These are phyloP conservation scores for Picea sitchensis DNA, from an alignment of 75 land plant species.

Conservation along the genomic window DNA sequence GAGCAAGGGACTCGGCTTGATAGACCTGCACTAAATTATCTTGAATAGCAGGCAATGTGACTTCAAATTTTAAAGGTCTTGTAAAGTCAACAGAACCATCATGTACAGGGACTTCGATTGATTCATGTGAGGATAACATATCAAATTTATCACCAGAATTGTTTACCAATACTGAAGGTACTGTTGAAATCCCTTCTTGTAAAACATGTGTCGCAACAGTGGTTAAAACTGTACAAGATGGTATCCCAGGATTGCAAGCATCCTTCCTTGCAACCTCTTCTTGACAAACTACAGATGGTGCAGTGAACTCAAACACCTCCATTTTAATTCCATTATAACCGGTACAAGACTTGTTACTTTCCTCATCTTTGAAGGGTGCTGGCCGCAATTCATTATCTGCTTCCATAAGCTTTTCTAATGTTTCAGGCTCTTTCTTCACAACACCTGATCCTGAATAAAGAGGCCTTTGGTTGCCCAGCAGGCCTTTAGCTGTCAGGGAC, in stretches of 20 bases:
- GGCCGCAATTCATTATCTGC: background rate
- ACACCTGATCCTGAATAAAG: slow-evolving; percentile 5
- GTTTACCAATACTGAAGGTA: background rate
- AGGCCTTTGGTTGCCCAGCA: background rate
- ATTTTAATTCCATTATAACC: background rate
- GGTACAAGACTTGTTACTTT: background rate
- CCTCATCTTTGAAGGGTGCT: background rate
- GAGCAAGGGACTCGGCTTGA: background rate
- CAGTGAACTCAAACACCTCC: background rate
- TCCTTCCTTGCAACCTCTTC: background rate
- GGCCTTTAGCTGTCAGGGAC: background rate
- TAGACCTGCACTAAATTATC: background rate
- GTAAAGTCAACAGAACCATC: background rate
- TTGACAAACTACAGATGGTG: background rate
- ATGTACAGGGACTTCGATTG: background rate
- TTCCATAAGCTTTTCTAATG: background rate
- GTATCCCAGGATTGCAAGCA: background rate
- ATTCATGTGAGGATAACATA: background rate
- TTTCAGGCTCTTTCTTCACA: slow-evolving; percentile 10
- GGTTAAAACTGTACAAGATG: background rate
- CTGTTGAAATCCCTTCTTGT: background rate
- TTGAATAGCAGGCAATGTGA: background rate
- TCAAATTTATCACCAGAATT: background rate
- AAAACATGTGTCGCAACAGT: background rate
- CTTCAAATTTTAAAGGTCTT: background rate